Evolutionary conservation across 1,139 yeast genomes (phyloP).

Genomic region (Debaryomyces coudertii): DNA sequence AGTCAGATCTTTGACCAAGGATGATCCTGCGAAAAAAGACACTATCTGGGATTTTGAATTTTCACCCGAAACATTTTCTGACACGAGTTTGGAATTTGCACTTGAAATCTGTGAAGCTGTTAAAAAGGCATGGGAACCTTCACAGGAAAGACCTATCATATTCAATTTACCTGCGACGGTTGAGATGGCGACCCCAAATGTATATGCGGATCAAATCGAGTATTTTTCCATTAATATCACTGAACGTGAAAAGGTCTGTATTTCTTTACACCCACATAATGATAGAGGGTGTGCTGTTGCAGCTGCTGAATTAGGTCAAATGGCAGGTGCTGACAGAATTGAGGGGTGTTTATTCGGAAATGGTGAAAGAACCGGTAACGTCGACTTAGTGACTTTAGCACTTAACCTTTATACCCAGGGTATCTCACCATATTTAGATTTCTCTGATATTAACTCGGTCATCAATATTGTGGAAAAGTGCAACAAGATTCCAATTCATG

Average conservation of each 20-base stretch:
- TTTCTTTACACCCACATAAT: slow-evolving; percentile 93
- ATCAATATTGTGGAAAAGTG: slow-evolving; percentile 90
- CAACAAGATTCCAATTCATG: slow-evolving; percentile 91
- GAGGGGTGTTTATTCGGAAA: slow-evolving; percentile 98
- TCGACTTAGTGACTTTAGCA: slow-evolving; percentile 90
- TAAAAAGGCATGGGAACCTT: slow-evolving; percentile 88
- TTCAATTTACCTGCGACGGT: slow-evolving; percentile 99
- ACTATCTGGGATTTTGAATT: slow-evolving; percentile 92
- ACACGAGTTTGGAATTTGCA: slow-evolving; percentile 83
- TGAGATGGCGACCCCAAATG: slow-evolving; percentile 91
- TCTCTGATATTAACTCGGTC: slow-evolving; percentile 78
- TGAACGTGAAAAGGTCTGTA: slow-evolving; percentile 83
- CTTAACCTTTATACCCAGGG: slow-evolving; percentile 95
- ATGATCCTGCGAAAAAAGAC: slow-evolving; percentile 69
- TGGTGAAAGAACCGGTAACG: slow-evolving; percentile 98
- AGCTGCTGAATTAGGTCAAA: slow-evolving; percentile 88
- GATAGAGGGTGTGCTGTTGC: slow-evolving; percentile 99
- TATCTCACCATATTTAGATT: slow-evolving; percentile 81
- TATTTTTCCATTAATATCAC: slow-evolving; percentile 77
- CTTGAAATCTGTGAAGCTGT: slow-evolving; percentile 94
- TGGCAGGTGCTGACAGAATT: slow-evolving; percentile 97
- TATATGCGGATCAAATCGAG: slow-evolving; percentile 96
- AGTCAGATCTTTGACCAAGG: slow-evolving; percentile 84
- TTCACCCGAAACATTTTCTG: slow-evolving; percentile 94
- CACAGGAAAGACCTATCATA: slow-evolving; percentile 80